Evolutionary conservation across 2,329 filamentous ascomycete genomes (phyloP), one percentile per base, ranked within the genome.

Genomic region (Nigrospora osmanthi): DNA sequence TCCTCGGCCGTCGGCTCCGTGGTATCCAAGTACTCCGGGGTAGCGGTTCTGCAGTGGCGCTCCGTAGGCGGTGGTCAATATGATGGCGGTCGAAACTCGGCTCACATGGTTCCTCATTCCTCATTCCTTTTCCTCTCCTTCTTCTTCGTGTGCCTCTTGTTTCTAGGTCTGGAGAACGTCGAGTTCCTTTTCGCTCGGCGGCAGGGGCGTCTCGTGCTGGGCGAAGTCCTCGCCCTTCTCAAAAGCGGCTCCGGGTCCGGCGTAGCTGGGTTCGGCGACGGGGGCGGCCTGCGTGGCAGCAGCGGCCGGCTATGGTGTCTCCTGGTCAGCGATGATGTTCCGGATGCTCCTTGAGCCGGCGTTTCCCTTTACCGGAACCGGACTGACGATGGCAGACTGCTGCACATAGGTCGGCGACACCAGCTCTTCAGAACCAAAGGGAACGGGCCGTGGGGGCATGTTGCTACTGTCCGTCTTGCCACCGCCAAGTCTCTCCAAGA

Each of bases 401-500:
- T 67, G 58, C 47, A 68, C 62, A 57, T 73, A 72, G 42, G 67
- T 70, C 38, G 71, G 69, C 37, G 70, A 71, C 42, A 56, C 55
- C 38, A 65, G 54, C 41, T 63, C 65, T 52, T 77, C 74, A 4
- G 76, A 78, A 43, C 76, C 74, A 56, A 71, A 77, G 28, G 76
- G 76, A 35, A 78, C 55, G 44, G 69, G 57, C 44, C 76, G 67
- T 42, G 64, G 62, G 38, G 77, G 74, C 35, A 79, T 70, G 43
- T 72, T 62, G 50, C 58, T 62, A 54, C 60, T 63, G 52, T 58
- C 58, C 47, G 57, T 55, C 39, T 55, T 49, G 45, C 40, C 48
- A 31, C 58, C 62, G 38, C 69, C 69, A 23, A 83, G 66, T 58
- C 68, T 77, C 57, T 71, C 66, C 46, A 79, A 66, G 54, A 87